Base-by-base conservation (phyloP, 2,329 filamentous ascomycete species). In the Penicillium nordicum region DNA sequence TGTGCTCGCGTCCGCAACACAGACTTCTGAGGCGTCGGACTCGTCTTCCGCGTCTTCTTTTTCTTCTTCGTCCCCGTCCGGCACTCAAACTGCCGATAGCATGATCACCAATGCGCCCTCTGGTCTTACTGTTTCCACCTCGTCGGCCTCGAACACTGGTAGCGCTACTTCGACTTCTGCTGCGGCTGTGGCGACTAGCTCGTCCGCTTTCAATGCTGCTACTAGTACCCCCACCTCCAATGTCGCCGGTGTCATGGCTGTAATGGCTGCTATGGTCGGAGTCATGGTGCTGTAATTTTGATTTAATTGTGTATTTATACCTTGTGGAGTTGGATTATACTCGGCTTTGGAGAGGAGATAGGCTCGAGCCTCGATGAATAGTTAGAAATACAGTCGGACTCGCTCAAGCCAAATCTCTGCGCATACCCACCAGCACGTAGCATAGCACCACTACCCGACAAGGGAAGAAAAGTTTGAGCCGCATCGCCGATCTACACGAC, bases 401-500 rank as follows among this genome's bases (percentile, higher is more conserved):
- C 62, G 64, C 10, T 0, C 11, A 40, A 21, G 18, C 5, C 18
- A 40, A 23, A 8, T 14, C 1, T 7, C 18, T 12, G 25, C 61
- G 51, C 18, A 81, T 72, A 36, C 75, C 10, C 2, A 7, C 7
- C 9, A 41, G 21, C 14, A 16, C 4, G 16, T 37, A 11, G n/a
- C n/a, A 38, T 37, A 11, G n/a, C n/a, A 38, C 5, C 23, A 27
- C 9, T 43, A 27, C 6, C 10, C 16, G 16, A 18, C 10, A 10
- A 23, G 18, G 5, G 3, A n/a, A 16, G 10, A 43, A 4, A 2
- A 43, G 9, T 30, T 32, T 82, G 80, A 10, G 80, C 80, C 2
- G 79, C 74, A 61, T 82, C 79, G 8, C 80, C 80, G 29, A 82
- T 75, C 4, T 81, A 66, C 21, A 78, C 71, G 46, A 79, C 77